These are phyloP conservation scores for Boletus bicolor DNA, from an alignment of 768 basidiomycete genomes.

Conservation along the genomic window DNA sequence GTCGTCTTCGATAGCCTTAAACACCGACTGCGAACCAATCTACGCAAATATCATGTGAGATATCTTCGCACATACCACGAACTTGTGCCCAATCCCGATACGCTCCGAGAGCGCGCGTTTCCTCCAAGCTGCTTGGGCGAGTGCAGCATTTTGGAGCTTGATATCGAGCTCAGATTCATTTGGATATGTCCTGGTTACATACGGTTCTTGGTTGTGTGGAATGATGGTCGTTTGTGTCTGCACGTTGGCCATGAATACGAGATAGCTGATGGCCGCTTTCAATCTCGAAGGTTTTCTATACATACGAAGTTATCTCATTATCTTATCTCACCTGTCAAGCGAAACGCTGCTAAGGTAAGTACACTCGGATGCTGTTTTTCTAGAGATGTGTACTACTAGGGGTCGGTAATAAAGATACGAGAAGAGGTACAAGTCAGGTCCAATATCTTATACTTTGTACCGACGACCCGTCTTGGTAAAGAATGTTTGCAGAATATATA, in stretches of 20 bases:
- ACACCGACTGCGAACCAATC: constrained; percentile 40
- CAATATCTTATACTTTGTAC: constrained; percentile 69
- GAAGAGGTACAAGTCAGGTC: constrained; percentile 8
- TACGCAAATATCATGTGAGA: not conserved
- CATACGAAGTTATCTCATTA: not conserved
- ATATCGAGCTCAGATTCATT: constrained; percentile 54
- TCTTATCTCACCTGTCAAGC: constrained; percentile 12
- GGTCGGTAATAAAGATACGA: constrained; percentile 3
- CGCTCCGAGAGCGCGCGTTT: constrained; percentile 57
- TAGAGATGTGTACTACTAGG: not conserved
- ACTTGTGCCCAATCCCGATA: constrained; percentile 66
- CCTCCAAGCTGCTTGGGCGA: constrained; percentile 75
- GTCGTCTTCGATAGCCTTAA: constrained; percentile 43
- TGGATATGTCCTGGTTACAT: constrained; percentile 60
- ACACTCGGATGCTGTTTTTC: not conserved
- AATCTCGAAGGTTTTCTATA: not conserved
- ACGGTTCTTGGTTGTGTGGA: constrained; percentile 70
- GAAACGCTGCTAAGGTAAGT: too few relatives aligned
- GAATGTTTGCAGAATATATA: constrained; percentile 92
- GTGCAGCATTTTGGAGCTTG: constrained; percentile 52
- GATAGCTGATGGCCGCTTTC: not conserved
- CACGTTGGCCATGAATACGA: constrained; percentile 17
- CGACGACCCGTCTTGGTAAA: constrained; percentile 90
- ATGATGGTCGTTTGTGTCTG: constrained; percentile 74
- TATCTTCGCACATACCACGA: constrained; percentile 50